These are phyloP conservation scores for Scenedesmus sp. DNA, from an alignment of 163 green algal species.

Conservation along the genomic window DNA sequence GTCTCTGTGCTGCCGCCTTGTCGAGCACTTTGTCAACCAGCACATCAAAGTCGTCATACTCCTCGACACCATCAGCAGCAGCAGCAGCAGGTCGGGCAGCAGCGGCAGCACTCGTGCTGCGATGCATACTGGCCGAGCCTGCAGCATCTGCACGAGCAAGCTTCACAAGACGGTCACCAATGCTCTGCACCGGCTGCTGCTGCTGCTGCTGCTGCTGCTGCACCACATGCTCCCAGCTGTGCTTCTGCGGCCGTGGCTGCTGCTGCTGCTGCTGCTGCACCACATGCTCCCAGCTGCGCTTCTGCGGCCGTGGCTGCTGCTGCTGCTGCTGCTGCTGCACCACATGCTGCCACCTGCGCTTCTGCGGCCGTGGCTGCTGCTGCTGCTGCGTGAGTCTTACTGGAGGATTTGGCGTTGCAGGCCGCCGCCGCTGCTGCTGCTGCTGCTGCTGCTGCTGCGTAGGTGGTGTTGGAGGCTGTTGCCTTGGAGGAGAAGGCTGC, in stretches of 20 bases:
- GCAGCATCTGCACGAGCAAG: background rate
- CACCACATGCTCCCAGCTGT: background rate
- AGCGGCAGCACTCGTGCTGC: background rate
- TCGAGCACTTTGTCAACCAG: background rate
- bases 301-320: background rate
- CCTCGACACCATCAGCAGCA: background rate
- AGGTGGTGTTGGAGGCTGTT: background rate
- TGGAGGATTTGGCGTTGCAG: background rate
- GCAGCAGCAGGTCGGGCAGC: constrained; percentile 17
- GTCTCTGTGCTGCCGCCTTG: background rate
- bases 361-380: background rate
- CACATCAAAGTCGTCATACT: background rate
- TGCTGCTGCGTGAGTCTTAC: background rate
- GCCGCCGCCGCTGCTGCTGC: background rate
- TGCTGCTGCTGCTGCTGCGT: background rate
- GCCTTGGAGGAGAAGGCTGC: background rate
- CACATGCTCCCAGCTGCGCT: background rate
- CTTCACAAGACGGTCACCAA: too few relatives aligned
- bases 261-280: background rate
- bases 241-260: background rate
- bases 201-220: constrained; percentile 26
- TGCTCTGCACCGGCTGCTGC: background rate
- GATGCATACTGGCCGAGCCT: background rate
- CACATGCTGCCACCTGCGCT: background rate
- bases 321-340: background rate